Base-by-base conservation (phyloP, 2,329 filamentous ascomycete genomes). In the Fusarium heterosporum region DNA sequence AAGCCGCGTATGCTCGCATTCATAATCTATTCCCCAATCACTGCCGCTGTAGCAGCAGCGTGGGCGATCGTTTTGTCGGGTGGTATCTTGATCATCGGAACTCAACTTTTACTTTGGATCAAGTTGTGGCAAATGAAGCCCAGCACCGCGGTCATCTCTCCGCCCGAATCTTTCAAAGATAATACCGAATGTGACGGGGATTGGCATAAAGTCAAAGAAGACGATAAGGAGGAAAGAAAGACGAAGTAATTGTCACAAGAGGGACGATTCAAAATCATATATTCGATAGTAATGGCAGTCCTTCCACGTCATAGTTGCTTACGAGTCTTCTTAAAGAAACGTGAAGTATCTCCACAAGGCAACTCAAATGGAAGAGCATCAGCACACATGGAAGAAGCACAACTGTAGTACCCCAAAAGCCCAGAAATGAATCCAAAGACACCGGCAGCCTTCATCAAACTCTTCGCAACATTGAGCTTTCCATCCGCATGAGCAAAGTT, bases 401-500 rank as follows among this genome's bases (percentile, higher is more conserved):
- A 56, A 19, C 51, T 64, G 40, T 75, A 75, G 38, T 69, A 75
- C 3, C 73, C 73, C 17, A 75, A 39, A 3, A 75, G 29, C 1
- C 69, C 61, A 1, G 73, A 66, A 4, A 75, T 40, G 22, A 75
- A 74, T 0, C 64, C 73, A 42, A 75, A 75, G 2, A 42, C 70
- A 4, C 73, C 73, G 1, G 67, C 66, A 2, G 64, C 62, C 14
- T 64, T 67, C 60, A 68, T 66, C 2, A 75, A 40, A 4, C n/a
- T 48, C 8, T 48, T 55, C 25, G 55, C 47, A 2, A 50, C 51
- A 1, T 48, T 55, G 0, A 38, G 12, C 11, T 74, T 62, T n/a
- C 73, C 73, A n/a, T 74, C 72, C 3, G 72, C 73, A 19, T 62
- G 53, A 6, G 64, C 63, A 28, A 75, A 74, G 19, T 73, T 61